phyloP scores from a whole-genome alignment of 2,329 filamentous ascomycete genomes.

The Penicillium sp. region DNA sequence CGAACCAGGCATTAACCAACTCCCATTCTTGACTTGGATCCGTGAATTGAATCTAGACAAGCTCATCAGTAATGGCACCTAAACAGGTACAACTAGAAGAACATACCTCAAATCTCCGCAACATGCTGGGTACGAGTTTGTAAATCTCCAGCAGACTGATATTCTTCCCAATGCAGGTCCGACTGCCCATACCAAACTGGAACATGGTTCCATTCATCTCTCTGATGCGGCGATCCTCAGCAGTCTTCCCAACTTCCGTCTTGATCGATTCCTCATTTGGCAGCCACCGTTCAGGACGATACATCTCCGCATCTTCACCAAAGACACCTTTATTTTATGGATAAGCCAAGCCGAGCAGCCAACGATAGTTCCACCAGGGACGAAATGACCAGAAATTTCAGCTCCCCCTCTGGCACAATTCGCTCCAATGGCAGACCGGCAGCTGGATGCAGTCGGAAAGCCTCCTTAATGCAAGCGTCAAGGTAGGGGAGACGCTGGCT shows the following conservation, averaged over 20 bases:
- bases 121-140: constrained; percentile 25
- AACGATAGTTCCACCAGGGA: constrained; percentile 49
- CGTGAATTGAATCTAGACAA: constrained; percentile 2
- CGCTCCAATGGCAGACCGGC: constrained; percentile 68
- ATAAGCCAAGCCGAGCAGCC: constrained; percentile 72
- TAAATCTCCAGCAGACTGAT: constrained; percentile 27
- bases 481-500: constrained; percentile 67
- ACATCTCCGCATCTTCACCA: constrained; percentile 61
- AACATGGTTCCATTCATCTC: constrained; percentile 17
- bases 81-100: background rate
- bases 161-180: constrained; percentile 25
- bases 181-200: constrained; percentile 15
- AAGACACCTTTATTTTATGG: constrained; percentile 63
- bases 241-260: constrained; percentile 1
- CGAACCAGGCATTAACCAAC: constrained; percentile 8
- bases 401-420: constrained; percentile 52
- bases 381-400: constrained; percentile 9
- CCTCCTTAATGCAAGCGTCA: constrained; percentile 45
- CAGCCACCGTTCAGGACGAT: constrained; percentile 18
- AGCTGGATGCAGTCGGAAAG: constrained; percentile 70
- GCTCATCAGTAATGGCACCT: background rate
- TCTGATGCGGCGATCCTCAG: constrained; percentile 4
- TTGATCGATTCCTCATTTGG: background rate
- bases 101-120: constrained; percentile 10
- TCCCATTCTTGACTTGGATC: constrained; percentile 7